Base-by-base conservation (phyloP, 257 asterid species). In the Solanum chaucha region DNA sequence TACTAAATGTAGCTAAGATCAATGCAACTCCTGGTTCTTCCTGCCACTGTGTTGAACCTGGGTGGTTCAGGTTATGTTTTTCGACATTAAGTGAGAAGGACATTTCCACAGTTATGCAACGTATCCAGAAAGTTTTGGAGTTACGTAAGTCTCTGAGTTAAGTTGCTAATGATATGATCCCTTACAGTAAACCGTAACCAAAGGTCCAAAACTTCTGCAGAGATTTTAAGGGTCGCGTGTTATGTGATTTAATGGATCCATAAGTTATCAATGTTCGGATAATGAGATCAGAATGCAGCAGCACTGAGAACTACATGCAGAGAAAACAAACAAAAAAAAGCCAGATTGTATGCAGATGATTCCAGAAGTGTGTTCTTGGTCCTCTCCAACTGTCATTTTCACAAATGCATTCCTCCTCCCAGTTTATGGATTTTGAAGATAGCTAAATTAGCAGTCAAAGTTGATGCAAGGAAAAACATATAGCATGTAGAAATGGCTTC, bases 41-140 rank as follows among this genome's bases (percentile, higher is more conserved):
- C 58, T 94, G 95, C 86, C 94, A 90, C 75, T 94, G 95, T 78
- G 91, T 94, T 35, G 95, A 93, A 77, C 97, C 97, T 5, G 95
- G 95, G 36, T 93, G 95, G 97, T 94, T 93, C 73, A 83, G 94
- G 67, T 87, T 93, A 22, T 94, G 94, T 87, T 93, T 93, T 83
- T 58, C 91, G 32, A 82, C 93, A 1, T 59, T 93, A 44, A 87
- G 77, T 28, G 92, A 92, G 58, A 90, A 85, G 68, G 94, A 90
- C 38, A 88, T 93, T 78, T 92, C 93, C 12, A 84, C 89, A 3
- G 91, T 93, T 81, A 86, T 92, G 88, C 87, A 77, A 58, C 93
- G 97, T 11, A 89, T 94, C 75, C 89, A 80, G 87, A 87, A 90
- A 88, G 93, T 92, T 77, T 82, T 88, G 1, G 92, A 90, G 87